Evolutionary conservation across 2,329 filamentous ascomycete genomes (phyloP).

Genomic region (Diaporthe citrichinensis): DNA sequence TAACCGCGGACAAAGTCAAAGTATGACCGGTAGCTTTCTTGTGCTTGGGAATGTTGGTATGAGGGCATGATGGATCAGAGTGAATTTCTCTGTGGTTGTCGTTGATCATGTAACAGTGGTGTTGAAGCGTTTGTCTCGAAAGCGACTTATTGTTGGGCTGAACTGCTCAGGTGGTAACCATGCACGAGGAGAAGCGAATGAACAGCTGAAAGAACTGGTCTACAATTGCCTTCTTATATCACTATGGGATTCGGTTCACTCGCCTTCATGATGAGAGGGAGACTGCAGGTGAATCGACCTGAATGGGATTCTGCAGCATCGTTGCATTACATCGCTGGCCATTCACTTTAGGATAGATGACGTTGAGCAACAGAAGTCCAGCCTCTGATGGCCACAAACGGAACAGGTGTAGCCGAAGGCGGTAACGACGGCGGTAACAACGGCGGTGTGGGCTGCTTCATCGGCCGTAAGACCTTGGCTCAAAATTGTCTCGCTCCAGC

Average conservation of each 20-base stretch:
- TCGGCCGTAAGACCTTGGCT: conserved; percentile 32
- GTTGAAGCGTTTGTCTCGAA: background rate
- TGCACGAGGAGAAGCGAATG: background rate
- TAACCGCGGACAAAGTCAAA: conserved; percentile 25
- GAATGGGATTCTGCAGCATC: conserved; percentile 23
- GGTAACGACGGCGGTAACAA: conserved; percentile 23
- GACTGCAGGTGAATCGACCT: background rate
- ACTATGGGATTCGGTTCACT: background rate
- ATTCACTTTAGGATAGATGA: conserved; percentile 2
- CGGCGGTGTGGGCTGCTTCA: conserved; percentile 32
- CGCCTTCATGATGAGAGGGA: background rate
- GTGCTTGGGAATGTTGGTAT: conserved; percentile 8
- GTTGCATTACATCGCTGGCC: conserved; percentile 12
- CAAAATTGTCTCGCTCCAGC: conserved; percentile 31
- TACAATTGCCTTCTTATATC: background rate
- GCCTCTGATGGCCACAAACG: conserved; percentile 19
- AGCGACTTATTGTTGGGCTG: background rate
- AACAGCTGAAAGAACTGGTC: background rate
- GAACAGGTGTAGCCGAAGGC: conserved; percentile 26
- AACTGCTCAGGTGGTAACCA: background rate
- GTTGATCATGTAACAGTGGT: background rate
- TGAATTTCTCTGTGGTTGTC: background rate
- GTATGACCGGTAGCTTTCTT: conserved; percentile 14
- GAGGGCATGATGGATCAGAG: background rate
- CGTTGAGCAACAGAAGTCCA: conserved; percentile 19